phyloP scores from a whole-genome alignment of 179 eudicot genomes.

The Patellifolia procumbens region DNA sequence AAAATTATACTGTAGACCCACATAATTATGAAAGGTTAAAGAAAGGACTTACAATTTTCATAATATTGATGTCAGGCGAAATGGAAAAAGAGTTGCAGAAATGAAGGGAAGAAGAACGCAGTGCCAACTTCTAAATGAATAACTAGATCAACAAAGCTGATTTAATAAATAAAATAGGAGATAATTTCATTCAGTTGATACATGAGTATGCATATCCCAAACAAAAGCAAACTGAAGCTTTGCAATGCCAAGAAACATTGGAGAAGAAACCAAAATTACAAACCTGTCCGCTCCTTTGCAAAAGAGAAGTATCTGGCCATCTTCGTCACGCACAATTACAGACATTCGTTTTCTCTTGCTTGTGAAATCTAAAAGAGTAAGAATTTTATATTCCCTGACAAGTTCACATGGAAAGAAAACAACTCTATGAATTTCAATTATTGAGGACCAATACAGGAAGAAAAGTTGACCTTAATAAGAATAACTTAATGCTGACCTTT shows the following conservation, averaged over 20 bases:
- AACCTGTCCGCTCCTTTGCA: slow-evolving; percentile 99
- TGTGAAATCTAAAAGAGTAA: slow-evolving; percentile 78
- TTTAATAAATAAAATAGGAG: neutral
- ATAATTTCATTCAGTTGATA: neutral
- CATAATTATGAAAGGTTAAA: slow-evolving; percentile 4
- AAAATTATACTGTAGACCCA: slow-evolving; percentile 68
- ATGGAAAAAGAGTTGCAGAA: neutral
- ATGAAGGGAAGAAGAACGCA: neutral
- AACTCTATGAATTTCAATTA: slow-evolving; percentile 2
- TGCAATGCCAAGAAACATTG: slow-evolving; percentile 14
- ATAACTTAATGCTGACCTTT: slow-evolving; percentile 52
- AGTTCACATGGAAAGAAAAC: neutral
- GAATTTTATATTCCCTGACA: slow-evolving; percentile 87
- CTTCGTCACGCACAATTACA: slow-evolving; percentile 72
- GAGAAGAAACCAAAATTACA: slow-evolving; percentile 24
- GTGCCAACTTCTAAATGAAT: neutral
- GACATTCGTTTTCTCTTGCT: slow-evolving; percentile 98
- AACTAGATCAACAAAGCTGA: slow-evolving; percentile 4
- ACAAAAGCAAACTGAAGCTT: neutral
- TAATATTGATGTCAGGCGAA: neutral
- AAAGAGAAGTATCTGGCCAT: slow-evolving; percentile 78
- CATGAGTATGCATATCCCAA: neutral
- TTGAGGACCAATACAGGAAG: slow-evolving; percentile 1
- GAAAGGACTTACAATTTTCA: slow-evolving; percentile 2
- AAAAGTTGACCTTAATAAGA: neutral